phyloP scores from a whole-genome alignment of 129 eudicot species.

The carrot (Daucus carota) region DH1_v3.0 NC_030385.2:29469001-29469500 shows the following conservation, averaged over 20 bases:
- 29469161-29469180: background rate
- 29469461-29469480: background rate
- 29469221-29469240: background rate
- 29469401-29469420: background rate
- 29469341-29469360: conserved; percentile 2
- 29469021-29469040: background rate
- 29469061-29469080: background rate
- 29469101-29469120: background rate
- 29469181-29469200: background rate
- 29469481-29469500: background rate
- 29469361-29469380: background rate
- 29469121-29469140: background rate
- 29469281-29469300: background rate
- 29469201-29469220: background rate
- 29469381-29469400: background rate
- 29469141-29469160: background rate
- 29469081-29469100: background rate
- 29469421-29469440: conserved; percentile 8
- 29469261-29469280: background rate
- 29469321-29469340: background rate
- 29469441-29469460: background rate
- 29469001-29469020: background rate
- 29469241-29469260: background rate
- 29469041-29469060: background rate
- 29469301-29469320: background rate